A percentile compares a stretch with the other conserved stretches of the same genome.
These are phyloP conservation scores for Saccharata proteae DNA, from an alignment of 2,329 filamentous ascomycete species.

Conservation along the genomic window DNA sequence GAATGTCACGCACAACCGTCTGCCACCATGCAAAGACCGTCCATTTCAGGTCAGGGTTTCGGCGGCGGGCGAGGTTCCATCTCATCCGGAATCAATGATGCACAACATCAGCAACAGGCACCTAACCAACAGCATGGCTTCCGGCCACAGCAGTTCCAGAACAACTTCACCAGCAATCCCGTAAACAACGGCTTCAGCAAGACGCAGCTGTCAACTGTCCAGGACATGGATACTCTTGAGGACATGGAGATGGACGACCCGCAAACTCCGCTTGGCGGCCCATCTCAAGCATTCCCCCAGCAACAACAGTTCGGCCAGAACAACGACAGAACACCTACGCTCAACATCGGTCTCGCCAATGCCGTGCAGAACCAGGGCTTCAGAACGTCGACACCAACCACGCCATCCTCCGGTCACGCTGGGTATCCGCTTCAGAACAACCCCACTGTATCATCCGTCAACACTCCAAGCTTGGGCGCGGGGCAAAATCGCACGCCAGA, in stretches of 20 bases:
- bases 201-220: conserved; percentile 28
- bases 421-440: conserved; percentile 75
- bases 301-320: conserved; percentile 38
- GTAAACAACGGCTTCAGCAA: conserved; percentile 21
- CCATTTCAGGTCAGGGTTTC: conserved; percentile 35
- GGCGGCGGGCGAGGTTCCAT: conserved; percentile 2
- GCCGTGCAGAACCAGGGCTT: conserved; percentile 58
- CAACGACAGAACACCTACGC: conserved; percentile 49
- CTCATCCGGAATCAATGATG: conserved; percentile 11
- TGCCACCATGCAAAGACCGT: conserved; percentile 24
- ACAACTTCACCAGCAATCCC: conserved; percentile 11
- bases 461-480: conserved; percentile 75
- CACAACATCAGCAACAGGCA: conserved; percentile 20
- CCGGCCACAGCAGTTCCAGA: conserved; percentile 28
- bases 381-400: conserved; percentile 74
- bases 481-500: conserved; percentile 49
- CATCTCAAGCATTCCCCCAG: conserved; percentile 49
- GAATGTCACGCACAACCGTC: conserved; percentile 67
- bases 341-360: conserved; percentile 72
- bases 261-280: conserved; percentile 51
- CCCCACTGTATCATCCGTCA: conserved; percentile 92
- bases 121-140: conserved; percentile 20
- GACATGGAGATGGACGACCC: conserved; percentile 92
- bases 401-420: conserved; percentile 57
- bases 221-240: conserved; percentile 70